phyloP scores from a whole-genome alignment of 2,329 filamentous ascomycete genomes.

The Pseudogymnoascus sp. region DNA sequence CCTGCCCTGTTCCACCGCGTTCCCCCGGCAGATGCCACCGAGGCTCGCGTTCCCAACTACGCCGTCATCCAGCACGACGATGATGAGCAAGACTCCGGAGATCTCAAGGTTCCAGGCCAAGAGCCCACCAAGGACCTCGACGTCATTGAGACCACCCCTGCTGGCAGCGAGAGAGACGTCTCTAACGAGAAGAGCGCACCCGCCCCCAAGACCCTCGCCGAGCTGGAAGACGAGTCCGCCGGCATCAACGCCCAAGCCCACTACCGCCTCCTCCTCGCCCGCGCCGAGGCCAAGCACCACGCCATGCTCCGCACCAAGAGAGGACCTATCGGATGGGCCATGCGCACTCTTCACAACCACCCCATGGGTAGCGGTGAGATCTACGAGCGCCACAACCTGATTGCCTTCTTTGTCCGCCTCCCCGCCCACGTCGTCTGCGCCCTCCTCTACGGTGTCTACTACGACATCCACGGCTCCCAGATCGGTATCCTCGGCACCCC shows the following conservation, averaged over 20 bases:
- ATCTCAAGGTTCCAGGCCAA: constrained; percentile 26
- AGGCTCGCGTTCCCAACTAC: constrained; percentile 61
- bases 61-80: constrained; percentile 62
- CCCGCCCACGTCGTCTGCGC: constrained; percentile 58
- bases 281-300: constrained; percentile 50
- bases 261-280: constrained; percentile 54
- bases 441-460: constrained; percentile 65
- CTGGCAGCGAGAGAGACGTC: constrained; percentile 16
- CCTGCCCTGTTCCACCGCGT: constrained; percentile 56
- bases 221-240: neutral
- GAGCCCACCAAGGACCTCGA: constrained; percentile 26
- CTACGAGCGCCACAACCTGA: constrained; percentile 65
- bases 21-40: constrained; percentile 41
- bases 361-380: constrained; percentile 63
- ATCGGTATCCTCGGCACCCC: constrained; percentile 61
- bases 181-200: constrained; percentile 37
- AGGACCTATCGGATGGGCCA: constrained; percentile 73
- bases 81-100: constrained; percentile 36
- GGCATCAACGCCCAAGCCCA: constrained; percentile 34
- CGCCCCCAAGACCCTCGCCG: constrained; percentile 34
- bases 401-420: constrained; percentile 52
- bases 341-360: constrained; percentile 68
- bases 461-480: constrained; percentile 74
- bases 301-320: constrained; percentile 51
- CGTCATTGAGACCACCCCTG: constrained; percentile 24